Evolutionary conservation across 2,329 filamentous ascomycete genomes (phyloP).

Genomic region (Colletotrichum siamense): DNA sequence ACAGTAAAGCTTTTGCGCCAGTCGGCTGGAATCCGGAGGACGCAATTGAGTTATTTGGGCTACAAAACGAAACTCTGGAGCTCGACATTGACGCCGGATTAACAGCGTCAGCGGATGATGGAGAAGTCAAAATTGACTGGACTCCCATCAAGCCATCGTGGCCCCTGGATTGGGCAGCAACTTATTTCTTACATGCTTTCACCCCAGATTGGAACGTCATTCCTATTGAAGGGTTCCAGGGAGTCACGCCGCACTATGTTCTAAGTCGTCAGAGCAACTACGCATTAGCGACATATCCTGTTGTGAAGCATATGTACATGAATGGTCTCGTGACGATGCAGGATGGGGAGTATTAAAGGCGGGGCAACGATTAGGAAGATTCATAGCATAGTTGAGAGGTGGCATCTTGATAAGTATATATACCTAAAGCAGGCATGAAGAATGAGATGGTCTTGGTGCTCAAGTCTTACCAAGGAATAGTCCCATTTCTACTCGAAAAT

Average conservation of each 20-base stretch:
- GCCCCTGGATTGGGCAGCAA: not conserved
- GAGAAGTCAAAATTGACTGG: not conserved
- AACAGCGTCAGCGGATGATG: not conserved
- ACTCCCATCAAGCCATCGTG: not conserved
- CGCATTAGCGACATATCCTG: not conserved
- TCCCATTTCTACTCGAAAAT: not conserved
- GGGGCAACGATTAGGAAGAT: not conserved
- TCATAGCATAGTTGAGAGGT: not conserved
- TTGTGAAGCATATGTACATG: not conserved
- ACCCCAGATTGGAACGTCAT: not conserved
- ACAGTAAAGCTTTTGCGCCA: not conserved
- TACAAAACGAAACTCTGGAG: not conserved
- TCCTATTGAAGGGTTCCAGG: not conserved
- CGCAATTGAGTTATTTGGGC: not conserved
- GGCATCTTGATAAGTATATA: not conserved
- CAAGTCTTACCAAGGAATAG: not conserved
- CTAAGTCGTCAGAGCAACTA: not conserved
- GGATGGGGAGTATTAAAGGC: not conserved
- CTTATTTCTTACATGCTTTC: not conserved
- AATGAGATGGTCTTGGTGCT: not conserved
- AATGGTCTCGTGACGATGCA: not conserved
- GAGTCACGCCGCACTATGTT: not conserved
- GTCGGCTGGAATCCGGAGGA: not conserved
- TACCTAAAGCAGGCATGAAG: not conserved
- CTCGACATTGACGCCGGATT: not conserved